phyloP scores from a whole-genome alignment of 208 protist genomes.

The Acanthamoeba royreba region DNA sequence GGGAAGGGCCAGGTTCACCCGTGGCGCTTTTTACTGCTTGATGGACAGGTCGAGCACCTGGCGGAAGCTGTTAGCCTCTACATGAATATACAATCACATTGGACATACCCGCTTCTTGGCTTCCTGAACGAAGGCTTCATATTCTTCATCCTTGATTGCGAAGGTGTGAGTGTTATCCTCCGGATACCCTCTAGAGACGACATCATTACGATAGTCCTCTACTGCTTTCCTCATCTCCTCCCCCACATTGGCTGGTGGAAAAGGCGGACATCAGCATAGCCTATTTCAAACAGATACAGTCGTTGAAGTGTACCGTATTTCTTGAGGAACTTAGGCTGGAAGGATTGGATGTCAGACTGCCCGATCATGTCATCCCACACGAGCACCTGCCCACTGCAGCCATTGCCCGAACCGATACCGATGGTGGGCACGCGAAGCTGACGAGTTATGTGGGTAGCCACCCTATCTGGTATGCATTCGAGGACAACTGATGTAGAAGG shows the following conservation, averaged over 20 bases:
- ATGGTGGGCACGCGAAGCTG: constrained; percentile 79
- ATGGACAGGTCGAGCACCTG: too few species aligned
- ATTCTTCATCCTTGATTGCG: constrained; percentile 68
- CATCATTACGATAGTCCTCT: constrained; percentile 61
- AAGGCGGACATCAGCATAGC: too few species aligned
- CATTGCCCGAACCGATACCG: constrained; percentile 81
- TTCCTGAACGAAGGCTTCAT: neutral
- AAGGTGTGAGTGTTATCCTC: constrained; percentile 51
- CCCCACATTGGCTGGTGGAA: constrained; percentile 37
- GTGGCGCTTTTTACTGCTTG: too few species aligned
- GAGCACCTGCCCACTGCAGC: constrained; percentile 81
- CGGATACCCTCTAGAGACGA: constrained; percentile 62
- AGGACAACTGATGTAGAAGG: too few species aligned
- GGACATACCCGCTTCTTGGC: neutral
- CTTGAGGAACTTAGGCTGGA: constrained; percentile 78
- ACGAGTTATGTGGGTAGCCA: constrained; percentile 75
- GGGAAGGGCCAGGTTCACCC: too few species aligned
- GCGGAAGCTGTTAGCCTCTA: too few species aligned
- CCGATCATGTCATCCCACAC: constrained; percentile 82
- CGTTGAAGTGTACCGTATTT: constrained; percentile 55
- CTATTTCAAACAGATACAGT: too few species aligned
- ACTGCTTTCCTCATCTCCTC: constrained; percentile 55
- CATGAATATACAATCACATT: too few species aligned
- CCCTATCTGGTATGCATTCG: constrained; percentile 76
- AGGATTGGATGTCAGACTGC: constrained; percentile 65